Conservation (phyloP, 2,329 filamentous ascomycete genomes). For the Beauveria bassiana region DNA sequence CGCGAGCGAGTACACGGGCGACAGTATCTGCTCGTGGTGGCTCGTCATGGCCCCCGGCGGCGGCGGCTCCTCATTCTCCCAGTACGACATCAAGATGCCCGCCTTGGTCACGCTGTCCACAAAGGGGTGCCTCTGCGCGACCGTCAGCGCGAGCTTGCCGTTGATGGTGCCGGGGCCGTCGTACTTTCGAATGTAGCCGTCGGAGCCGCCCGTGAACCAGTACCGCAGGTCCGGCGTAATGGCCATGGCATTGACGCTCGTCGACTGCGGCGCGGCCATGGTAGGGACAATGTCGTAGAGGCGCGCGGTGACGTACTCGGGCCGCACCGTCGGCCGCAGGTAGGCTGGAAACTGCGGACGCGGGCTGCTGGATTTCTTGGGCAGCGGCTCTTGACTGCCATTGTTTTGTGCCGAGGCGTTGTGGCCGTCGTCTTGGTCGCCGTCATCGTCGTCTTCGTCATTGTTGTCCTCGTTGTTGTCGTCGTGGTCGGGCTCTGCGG, state of each 20-base stretch:
- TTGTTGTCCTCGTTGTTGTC: conserved; percentile 29
- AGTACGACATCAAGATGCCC: conserved; percentile 89
- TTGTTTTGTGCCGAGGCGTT: conserved; percentile 22
- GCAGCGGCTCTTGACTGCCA: conserved; percentile 14
- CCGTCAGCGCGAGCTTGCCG: conserved; percentile 84
- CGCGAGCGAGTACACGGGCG: conserved; percentile 89
- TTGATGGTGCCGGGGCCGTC: conserved; percentile 94
- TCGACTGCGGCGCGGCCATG: conserved; percentile 91
- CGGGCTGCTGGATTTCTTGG: conserved; percentile 24
- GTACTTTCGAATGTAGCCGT: conserved; percentile 95
- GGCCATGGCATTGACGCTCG: conserved; percentile 87
- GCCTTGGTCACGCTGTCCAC: conserved; percentile 96
- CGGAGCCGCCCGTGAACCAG: conserved; percentile 88
- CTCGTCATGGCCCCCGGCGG: conserved; percentile 27
- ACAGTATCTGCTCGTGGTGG: conserved; percentile 58
- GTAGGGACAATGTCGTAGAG: conserved; percentile 95
- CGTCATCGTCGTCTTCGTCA: conserved; percentile 27
- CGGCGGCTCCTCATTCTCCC: conserved; percentile 86
- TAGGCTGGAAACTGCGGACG: conserved; percentile 15
- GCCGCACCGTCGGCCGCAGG: conserved; percentile 55
- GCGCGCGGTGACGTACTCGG: conserved; percentile 69
- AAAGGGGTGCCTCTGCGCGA: conserved; percentile 92
- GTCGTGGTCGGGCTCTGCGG: conserved; percentile 24
- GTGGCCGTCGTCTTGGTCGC: conserved; percentile 29
- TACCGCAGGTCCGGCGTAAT: conserved; percentile 91